Conservation (phyloP, 352 stramenopile species). For the Phytophthora uliginosa region DNA sequence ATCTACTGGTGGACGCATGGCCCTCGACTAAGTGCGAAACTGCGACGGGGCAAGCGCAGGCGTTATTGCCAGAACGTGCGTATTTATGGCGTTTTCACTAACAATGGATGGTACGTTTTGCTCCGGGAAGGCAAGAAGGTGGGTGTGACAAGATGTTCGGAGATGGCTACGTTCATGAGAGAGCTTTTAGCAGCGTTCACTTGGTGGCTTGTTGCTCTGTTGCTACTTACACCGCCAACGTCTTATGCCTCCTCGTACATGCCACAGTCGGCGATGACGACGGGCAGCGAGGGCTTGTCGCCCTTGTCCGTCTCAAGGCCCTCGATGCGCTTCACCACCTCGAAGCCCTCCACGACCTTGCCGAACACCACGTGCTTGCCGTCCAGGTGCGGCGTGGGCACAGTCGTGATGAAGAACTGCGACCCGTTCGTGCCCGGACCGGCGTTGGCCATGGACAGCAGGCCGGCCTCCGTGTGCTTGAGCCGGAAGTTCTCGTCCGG, state of each 20-base stretch:
- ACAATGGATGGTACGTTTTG: neutral
- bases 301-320: slow-evolving; percentile 85
- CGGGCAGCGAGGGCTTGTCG: slow-evolving; percentile 93
- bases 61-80: neutral
- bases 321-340: slow-evolving; percentile 96
- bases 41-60: neutral
- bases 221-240: neutral
- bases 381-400: slow-evolving; percentile 97
- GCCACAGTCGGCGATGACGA: slow-evolving; percentile 98
- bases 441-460: slow-evolving; percentile 98
- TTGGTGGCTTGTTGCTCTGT: neutral
- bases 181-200: neutral
- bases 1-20: slow-evolving; percentile 43
- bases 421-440: slow-evolving; percentile 97
- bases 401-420: slow-evolving; percentile 98
- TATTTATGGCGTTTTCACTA: neutral
- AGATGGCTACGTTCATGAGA: slow-evolving; percentile 37
- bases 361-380: slow-evolving; percentile 99
- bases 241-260: slow-evolving; percentile 61
- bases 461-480: slow-evolving; percentile 96
- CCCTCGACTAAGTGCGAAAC: neutral
- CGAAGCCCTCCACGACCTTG: slow-evolving; percentile 91
- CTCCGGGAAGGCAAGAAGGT: neutral
- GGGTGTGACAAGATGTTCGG: neutral
- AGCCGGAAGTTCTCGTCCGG: slow-evolving; percentile 99